These are phyloP conservation scores for Castanea sativa DNA, from an alignment of 306 rosid genomes.

Conservation along the genomic window DNA sequence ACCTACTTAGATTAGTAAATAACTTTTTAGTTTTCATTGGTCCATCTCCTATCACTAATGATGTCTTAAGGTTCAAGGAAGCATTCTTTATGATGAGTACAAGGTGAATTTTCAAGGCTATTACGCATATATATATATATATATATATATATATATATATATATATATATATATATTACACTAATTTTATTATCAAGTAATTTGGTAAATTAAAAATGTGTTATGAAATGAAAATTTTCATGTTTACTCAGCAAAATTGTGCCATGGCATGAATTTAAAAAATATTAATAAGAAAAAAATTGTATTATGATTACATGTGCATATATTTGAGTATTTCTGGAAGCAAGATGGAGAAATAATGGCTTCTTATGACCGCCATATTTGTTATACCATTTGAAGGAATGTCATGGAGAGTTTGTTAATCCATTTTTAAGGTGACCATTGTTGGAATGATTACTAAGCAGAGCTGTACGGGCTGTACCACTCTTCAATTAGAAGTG, in stretches of 20 bases:
- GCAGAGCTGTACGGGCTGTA: neutral
- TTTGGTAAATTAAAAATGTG: neutral
- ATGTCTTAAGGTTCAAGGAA: neutral
- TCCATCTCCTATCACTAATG: neutral
- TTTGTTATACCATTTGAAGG: neutral
- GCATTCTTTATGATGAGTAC: neutral
- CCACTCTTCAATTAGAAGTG: neutral
- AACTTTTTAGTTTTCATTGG: neutral
- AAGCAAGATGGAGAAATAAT: neutral
- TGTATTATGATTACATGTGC: neutral
- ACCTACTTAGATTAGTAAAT: neutral
- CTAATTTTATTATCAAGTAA: neutral
- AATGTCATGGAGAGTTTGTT: neutral
- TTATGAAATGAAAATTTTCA: neutral
- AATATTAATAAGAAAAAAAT: neutral
- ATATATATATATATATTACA: neutral
- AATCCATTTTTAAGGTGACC: neutral
- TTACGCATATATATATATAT: neutral
- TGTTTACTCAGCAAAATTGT: neutral
- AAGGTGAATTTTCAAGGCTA: neutral
- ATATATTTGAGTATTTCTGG: neutral
- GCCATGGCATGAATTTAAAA: neutral
- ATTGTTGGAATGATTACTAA: neutral
- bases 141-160: too few relatives aligned
- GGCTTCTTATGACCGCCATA: neutral